Percentiles rank a stretch among this genome's conserved stretches.
phyloP scores from a whole-genome alignment of 2,329 filamentous ascomycete genomes.

The Diaporthe longicolla region DNA sequence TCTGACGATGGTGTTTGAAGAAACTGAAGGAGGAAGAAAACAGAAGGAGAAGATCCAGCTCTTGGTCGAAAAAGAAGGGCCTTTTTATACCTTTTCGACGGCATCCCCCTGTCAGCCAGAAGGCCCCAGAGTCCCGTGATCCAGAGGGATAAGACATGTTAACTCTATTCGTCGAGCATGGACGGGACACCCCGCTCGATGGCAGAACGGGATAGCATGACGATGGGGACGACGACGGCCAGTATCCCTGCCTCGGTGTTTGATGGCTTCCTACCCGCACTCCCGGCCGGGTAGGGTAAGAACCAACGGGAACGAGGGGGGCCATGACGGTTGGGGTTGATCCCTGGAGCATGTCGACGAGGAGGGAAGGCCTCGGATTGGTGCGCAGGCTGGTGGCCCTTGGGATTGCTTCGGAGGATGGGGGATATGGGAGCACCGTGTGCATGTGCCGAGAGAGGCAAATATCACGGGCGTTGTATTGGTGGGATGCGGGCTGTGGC shows the following conservation, averaged over 20 bases:
- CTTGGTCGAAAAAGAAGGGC: conserved; percentile 61
- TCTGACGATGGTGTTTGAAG: conserved; percentile 44
- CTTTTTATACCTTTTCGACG: conserved; percentile 75
- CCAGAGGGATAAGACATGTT: conserved; percentile 58
- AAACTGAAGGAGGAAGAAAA: conserved; percentile 57
- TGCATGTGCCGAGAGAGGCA: conserved; percentile 60
- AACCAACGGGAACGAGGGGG: conserved; percentile 48
- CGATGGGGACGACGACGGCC: conserved; percentile 48
- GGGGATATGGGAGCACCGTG: conserved; percentile 45
- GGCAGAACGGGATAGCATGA: conserved; percentile 48
- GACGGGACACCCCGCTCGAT: conserved; percentile 58
- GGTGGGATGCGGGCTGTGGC: conserved; percentile 48
- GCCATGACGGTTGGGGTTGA: conserved; percentile 51
- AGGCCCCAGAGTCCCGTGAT: conserved; percentile 50
- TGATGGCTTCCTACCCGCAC: conserved; percentile 44
- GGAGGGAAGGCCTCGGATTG: conserved; percentile 47
- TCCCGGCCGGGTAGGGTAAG: conserved; percentile 43
- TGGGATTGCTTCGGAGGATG: conserved; percentile 54
- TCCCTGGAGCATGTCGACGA: conserved; percentile 49
- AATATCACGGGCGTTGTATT: conserved; percentile 53
- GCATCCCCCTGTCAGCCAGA: conserved; percentile 53
- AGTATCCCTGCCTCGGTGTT: conserved; percentile 44
- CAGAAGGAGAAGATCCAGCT: conserved; percentile 66
- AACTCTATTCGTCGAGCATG: conserved; percentile 59
- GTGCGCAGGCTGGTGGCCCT: conserved; percentile 46